These are phyloP conservation scores for Saxophila tyrrhenica DNA, from an alignment of 495 filamentous ascomycete species.

Conservation along the genomic window DNA sequence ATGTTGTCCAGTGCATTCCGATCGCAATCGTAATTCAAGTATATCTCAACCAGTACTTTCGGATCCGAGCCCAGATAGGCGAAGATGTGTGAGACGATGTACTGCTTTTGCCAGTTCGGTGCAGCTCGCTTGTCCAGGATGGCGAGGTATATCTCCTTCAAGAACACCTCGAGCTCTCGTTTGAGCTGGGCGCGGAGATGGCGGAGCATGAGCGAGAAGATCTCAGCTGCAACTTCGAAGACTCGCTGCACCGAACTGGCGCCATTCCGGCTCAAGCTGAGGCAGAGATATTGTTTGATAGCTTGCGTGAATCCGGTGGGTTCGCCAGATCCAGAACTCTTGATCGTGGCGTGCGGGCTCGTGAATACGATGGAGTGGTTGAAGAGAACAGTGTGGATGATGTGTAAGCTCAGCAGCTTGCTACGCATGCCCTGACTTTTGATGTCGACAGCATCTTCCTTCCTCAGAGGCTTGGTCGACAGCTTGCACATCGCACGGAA, in stretches of 20 bases:
- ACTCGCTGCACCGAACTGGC: constrained; percentile 81
- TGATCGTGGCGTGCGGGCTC: constrained; percentile 79
- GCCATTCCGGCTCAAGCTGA: constrained; percentile 88
- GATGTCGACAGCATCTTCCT: constrained; percentile 85
- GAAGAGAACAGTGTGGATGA: constrained; percentile 87
- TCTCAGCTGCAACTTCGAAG: constrained; percentile 93
- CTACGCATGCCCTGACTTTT: constrained; percentile 93
- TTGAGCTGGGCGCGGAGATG: constrained; percentile 90
- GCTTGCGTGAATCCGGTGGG: constrained; percentile 88
- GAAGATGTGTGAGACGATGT: constrained; percentile 68
- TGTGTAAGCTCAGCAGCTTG: constrained; percentile 86
- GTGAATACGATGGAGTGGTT: constrained; percentile 81
- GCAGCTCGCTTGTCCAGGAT: constrained; percentile 82
- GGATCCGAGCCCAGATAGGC: constrained; percentile 76
- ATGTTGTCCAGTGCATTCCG: constrained; percentile 88
- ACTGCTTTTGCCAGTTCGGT: constrained; percentile 79
- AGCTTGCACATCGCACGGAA: constrained; percentile 97
- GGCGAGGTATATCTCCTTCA: constrained; percentile 95
- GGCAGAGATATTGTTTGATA: constrained; percentile 87
- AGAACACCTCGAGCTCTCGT: constrained; percentile 96
- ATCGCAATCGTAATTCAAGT: constrained; percentile 98
- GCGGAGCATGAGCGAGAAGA: constrained; percentile 94
- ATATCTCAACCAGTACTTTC: constrained; percentile 83
- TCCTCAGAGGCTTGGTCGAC: constrained; percentile 76
- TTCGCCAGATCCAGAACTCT: constrained; percentile 71